Conservation (phyloP, 208 protist species). For the Leishmania turanica region DNA sequence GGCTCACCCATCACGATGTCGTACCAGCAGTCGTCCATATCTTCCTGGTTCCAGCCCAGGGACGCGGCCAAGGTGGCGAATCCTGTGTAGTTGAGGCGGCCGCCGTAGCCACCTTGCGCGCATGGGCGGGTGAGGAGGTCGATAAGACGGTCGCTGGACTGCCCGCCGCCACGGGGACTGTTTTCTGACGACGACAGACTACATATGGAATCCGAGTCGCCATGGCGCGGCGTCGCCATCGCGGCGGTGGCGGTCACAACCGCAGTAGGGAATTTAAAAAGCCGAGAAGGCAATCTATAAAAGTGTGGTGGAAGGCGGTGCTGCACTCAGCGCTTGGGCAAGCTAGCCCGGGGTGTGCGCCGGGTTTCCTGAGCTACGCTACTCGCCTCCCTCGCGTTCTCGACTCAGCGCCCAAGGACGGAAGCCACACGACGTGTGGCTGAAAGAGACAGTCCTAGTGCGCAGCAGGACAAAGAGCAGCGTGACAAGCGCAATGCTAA, state of each 20-base stretch:
- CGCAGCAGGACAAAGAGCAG: background rate
- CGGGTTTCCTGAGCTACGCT: background rate
- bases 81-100: slow-evolving; percentile 54
- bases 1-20: slow-evolving; percentile 66
- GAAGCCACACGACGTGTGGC: background rate
- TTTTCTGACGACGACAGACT: slow-evolving; percentile 17
- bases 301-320: background rate
- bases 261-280: background rate
- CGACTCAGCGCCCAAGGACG: background rate
- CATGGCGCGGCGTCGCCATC: slow-evolving; percentile 1
- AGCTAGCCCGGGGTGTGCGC: too few relatives aligned
- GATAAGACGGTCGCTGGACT: slow-evolving; percentile 21
- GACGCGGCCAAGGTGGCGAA: slow-evolving; percentile 37
- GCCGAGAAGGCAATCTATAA: background rate
- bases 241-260: background rate
- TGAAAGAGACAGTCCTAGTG: background rate
- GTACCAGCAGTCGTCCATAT: slow-evolving; percentile 85
- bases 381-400: background rate
- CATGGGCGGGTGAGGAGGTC: slow-evolving; percentile 42
- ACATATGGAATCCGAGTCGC: slow-evolving; percentile 8
- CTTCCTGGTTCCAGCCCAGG: slow-evolving; percentile 60
- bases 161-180: background rate
- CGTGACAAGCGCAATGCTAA: background rate
- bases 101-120: slow-evolving; percentile 56
- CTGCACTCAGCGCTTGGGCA: background rate